Evolutionary conservation across 306 rosid species (phyloP).

Genomic region (Inga oerstediana): DNA sequence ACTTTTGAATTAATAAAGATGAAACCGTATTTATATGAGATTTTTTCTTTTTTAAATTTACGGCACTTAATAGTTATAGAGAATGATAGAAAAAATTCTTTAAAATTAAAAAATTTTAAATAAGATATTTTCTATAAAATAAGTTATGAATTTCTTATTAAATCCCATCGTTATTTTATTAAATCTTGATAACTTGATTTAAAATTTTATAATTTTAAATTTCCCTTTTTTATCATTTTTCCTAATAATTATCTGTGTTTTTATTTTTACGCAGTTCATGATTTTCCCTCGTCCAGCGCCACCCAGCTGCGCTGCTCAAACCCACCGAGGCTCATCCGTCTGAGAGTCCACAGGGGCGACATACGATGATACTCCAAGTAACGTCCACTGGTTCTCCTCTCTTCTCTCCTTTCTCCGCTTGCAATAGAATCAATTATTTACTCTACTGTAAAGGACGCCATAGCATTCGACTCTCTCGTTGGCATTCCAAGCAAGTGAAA

Average conservation of each 20-base stretch:
- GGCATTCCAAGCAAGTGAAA: conserved; percentile 19
- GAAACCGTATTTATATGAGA: rapidly evolving
- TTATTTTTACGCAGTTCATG: neutral
- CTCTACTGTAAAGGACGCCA: conserved; percentile 35
- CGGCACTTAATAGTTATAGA: no score
- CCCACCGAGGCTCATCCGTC: neutral
- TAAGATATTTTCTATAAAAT: no score
- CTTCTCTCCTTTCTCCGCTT: conserved; percentile 34
- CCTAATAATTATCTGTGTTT: no score
- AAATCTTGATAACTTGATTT: no score
- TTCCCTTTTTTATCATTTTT: rapidly evolving
- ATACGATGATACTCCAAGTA: conserved; percentile 19
- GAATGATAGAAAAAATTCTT: no score
- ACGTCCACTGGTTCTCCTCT: conserved; percentile 34
- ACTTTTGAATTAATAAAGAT: no score
- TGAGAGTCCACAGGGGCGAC: neutral
- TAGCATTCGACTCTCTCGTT: conserved; percentile 28
- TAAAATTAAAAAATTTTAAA: no score
- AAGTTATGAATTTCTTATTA: no score
- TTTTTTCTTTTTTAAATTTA: no score
- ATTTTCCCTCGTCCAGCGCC: conserved; percentile 15
- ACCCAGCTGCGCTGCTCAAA: neutral
- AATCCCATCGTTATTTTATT: no score
- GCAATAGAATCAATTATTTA: conserved; percentile 43
- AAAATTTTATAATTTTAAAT: no score